Percentiles rank a stretch among this genome's conserved stretches.
Evolutionary conservation across 1,284 basidiomycete species (phyloP).

Genomic region (Phellopilus nigrolimitatus): DNA sequence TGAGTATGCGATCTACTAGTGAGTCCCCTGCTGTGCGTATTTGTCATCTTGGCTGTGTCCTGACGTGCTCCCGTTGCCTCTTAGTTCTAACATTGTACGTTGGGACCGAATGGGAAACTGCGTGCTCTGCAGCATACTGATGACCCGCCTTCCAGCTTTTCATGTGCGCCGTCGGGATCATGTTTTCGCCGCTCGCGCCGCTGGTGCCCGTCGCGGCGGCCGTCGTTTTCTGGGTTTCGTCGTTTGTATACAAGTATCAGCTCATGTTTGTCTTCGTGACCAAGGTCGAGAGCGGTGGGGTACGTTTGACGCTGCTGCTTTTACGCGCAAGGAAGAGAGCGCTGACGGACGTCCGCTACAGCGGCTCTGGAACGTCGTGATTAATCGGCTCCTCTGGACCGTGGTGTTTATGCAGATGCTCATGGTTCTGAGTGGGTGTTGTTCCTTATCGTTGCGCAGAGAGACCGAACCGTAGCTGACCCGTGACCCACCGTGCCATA

Average conservation of each 20-base stretch:
- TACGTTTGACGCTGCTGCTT: slow-evolving; percentile 40
- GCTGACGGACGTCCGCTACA: slow-evolving; percentile 27
- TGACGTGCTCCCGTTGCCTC: slow-evolving; percentile 19
- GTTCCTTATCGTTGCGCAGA: not conserved
- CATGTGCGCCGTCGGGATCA: slow-evolving; percentile 81
- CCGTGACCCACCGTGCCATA: slow-evolving; percentile 29
- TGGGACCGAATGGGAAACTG: not conserved
- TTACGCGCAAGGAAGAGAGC: not conserved
- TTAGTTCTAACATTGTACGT: slow-evolving; percentile 63
- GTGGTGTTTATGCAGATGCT: slow-evolving; percentile 80
- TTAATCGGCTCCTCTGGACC: slow-evolving; percentile 78
- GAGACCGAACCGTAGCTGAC: no score
- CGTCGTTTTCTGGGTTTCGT: slow-evolving; percentile 80
- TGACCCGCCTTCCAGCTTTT: slow-evolving; percentile 51
- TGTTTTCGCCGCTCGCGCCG: slow-evolving; percentile 91
- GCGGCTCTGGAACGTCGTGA: slow-evolving; percentile 90
- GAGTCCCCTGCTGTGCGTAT: slow-evolving; percentile 32
- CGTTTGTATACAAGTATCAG: slow-evolving; percentile 87
- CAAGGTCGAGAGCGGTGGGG: slow-evolving; percentile 86
- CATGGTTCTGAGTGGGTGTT: slow-evolving; percentile 79
- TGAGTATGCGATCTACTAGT: slow-evolving; percentile 89
- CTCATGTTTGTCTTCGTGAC: slow-evolving; percentile 90
- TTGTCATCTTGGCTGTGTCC: not conserved
- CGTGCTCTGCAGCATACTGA: not conserved
- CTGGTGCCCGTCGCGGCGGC: slow-evolving; percentile 75